Evolutionary conservation across 225 moss, liverwort and hornwort genomes (phyloP).

Genomic region (Pleurozium schreberi): DNA sequence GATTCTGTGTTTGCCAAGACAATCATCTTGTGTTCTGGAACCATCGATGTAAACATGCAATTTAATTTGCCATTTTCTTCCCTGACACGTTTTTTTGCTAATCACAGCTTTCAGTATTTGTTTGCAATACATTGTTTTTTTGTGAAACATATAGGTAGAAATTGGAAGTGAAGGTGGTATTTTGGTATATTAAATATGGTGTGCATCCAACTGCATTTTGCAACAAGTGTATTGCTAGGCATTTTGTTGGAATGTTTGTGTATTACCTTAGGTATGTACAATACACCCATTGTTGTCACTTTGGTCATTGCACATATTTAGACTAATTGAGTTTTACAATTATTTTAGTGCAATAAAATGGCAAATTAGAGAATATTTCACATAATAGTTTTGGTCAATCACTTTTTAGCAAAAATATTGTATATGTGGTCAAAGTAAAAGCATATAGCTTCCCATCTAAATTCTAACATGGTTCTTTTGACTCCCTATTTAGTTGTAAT

Average conservation of each 20-base stretch:
- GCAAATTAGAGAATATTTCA: background rate
- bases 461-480: background rate
- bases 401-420: background rate
- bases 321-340: background rate
- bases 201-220: background rate
- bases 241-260: background rate
- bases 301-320: no score
- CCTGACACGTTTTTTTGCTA: no score
- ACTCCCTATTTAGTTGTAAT: background rate
- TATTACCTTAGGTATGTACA: background rate
- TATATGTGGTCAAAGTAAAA: background rate
- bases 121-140: background rate
- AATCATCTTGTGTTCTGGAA: background rate
- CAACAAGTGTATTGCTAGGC: background rate
- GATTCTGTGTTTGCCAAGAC: no score
- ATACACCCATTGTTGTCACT: background rate
- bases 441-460: background rate
- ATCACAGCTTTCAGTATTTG: background rate
- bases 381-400: background rate
- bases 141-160: background rate
- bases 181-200: background rate
- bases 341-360: no score
- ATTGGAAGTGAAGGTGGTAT: background rate
- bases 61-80: background rate
- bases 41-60: background rate